Base-by-base conservation (phyloP, 2,329 filamentous ascomycete species). In the Hortaea sp. region DNA sequence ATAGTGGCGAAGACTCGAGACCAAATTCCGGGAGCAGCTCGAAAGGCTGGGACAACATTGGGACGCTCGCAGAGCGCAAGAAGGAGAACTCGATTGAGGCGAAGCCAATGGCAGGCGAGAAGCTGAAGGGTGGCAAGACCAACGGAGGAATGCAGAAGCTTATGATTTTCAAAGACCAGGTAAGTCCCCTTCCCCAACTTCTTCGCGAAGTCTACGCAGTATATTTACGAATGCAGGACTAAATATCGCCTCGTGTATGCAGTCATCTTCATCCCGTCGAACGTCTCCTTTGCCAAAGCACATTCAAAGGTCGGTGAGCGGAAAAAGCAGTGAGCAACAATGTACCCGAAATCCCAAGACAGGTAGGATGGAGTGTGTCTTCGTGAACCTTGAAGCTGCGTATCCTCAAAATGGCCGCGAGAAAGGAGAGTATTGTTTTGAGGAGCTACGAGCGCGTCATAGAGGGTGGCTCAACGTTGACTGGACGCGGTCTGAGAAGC, bases 141-240 rank as follows among this genome's bases (percentile, higher is more conserved):
- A 86, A 87, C 69, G 79, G 74, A 39, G 79, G 76, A 30, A 77
- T 76, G 45, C 75, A 82, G 45, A 97, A 95, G 74, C 84, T 98
- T 81, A 74, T 83, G 61, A 79, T 98, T 40, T 98, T 95, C 74
- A 90, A 86, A 74, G 92, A 98, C 75, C 75, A 85, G 85, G 92
- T 98, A 84, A 83, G 88, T 57, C 52, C 54, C 39, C 35, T 20
- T 20, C 34, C 61, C 60, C 58, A 57, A 53, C 54, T 46, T 49
- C 52, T 54, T 60, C 59, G 56, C 53, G 39, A 32, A 30, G 6
- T 34, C 45, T 31, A 29, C 42, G 39, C 45, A 53, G 52, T 66
- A 75, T 88, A 79, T 92, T 92, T 87, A 92, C 88, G 75, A 81
- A 77, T 75, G 78, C 79, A 95, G 89, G 88, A 95, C 89, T 95